Conservation (phyloP, 1,284 basidiomycete species). For the Phylloboletellus chloephorus region DNA sequence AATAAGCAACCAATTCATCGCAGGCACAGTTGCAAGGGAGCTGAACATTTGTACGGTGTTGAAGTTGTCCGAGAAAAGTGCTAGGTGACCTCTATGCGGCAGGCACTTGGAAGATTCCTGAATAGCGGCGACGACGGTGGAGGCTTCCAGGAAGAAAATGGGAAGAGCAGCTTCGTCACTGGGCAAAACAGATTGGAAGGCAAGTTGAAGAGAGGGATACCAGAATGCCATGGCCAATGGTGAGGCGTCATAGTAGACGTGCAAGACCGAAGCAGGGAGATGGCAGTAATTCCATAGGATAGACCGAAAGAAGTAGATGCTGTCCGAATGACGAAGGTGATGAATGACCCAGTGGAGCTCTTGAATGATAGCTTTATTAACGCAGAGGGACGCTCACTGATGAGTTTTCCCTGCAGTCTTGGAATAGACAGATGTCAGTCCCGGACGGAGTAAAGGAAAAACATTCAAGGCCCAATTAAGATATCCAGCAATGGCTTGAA, state of each 20-base stretch:
- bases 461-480: not conserved
- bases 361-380: not conserved
- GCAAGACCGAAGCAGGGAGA: not conserved
- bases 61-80: not conserved
- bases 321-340: not conserved
- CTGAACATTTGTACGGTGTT: not conserved
- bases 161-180: too few species aligned
- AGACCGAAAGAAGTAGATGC: not conserved
- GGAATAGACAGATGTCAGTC: not conserved
- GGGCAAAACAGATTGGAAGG: not conserved
- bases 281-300: not conserved
- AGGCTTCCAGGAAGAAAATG: not conserved
- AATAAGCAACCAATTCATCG: not conserved
- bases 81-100: not conserved
- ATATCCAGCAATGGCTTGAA: not conserved
- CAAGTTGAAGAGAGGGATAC: not conserved
- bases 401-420: not conserved
- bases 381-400: not conserved
- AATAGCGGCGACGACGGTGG: not conserved
- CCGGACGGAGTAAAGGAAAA: not conserved
- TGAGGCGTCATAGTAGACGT: not conserved
- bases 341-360: not conserved
- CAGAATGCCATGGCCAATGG: not conserved
- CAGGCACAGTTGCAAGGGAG: not conserved
- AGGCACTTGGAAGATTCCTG: not conserved